phyloP scores from a whole-genome alignment of 2,329 filamentous ascomycete genomes.

The Cladosporium oxysporum region DNA sequence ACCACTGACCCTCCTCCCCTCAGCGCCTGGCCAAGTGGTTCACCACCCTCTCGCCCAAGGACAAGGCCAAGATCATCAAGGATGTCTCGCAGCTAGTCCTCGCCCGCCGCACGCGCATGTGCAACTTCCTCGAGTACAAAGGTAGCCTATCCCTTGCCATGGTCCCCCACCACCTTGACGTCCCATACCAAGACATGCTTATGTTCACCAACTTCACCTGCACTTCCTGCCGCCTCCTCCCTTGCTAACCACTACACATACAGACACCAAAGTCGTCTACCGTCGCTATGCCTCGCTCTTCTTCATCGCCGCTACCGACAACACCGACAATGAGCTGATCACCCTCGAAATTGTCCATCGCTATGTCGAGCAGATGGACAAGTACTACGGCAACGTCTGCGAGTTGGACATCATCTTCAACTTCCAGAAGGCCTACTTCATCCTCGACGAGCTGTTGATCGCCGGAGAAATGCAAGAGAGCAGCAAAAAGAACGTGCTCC shows the following conservation, averaged over 20 bases:
- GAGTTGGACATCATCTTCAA: constrained; percentile 99
- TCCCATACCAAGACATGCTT: constrained; percentile 20
- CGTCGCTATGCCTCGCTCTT: constrained; percentile 97
- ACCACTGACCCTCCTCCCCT: constrained; percentile 21
- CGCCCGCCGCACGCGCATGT: constrained; percentile 95
- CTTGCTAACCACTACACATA: not conserved
- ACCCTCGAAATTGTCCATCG: constrained; percentile 98
- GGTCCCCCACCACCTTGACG: constrained; percentile 27
- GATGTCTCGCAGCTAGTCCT: constrained; percentile 98
- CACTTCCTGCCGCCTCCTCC: not conserved
- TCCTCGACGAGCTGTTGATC: constrained; percentile 91
- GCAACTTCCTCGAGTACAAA: constrained; percentile 99
- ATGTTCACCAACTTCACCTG: constrained; percentile 23
- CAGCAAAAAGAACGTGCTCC: constrained; percentile 97
- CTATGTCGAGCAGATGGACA: constrained; percentile 99
- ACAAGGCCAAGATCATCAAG: constrained; percentile 99
- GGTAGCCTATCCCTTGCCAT: constrained; percentile 53
- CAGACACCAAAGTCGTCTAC: constrained; percentile 98
- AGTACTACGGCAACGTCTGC: constrained; percentile 99
- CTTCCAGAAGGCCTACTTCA: constrained; percentile 99
- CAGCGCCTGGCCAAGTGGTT: constrained; percentile 99
- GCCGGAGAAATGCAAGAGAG: constrained; percentile 98
- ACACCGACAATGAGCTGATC: constrained; percentile 97
- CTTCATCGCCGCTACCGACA: constrained; percentile 96
- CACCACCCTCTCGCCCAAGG: constrained; percentile 92